A percentile compares a stretch with the other conserved stretches of the same genome.
Evolutionary conservation across 768 basidiomycete species (phyloP).

Genomic region (Russula abietina): DNA sequence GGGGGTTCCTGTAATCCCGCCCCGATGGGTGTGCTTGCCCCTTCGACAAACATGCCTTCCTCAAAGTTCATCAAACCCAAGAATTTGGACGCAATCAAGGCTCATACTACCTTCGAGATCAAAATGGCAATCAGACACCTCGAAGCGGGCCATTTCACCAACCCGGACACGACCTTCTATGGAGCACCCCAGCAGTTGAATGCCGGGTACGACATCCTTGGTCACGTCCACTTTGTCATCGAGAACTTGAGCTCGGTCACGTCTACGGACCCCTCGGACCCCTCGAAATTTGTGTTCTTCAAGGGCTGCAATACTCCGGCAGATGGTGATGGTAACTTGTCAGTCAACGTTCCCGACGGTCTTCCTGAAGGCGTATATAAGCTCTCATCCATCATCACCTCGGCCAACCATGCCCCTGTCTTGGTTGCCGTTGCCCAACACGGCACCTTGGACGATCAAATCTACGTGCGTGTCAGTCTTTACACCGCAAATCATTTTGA

Average conservation of each 20-base stretch:
- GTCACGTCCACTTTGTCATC: conserved; percentile 54
- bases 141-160: conserved; percentile 45
- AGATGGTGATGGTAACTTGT: conserved; percentile 41
- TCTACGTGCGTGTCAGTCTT: conserved; percentile 43
- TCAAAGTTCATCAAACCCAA: conserved; percentile 39
- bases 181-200: conserved; percentile 49
- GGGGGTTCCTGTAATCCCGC: conserved; percentile 37
- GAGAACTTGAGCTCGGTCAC: conserved; percentile 40
- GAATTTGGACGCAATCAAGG: conserved; percentile 38
- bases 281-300: conserved; percentile 57
- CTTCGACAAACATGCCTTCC: conserved; percentile 41
- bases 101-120: conserved; percentile 42
- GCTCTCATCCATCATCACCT: conserved; percentile 50
- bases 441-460: conserved; percentile 51
- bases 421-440: conserved; percentile 61
- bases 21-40: conserved; percentile 41
- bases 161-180: conserved; percentile 44
- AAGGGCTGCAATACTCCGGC: conserved; percentile 42
- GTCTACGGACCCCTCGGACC: conserved; percentile 42
- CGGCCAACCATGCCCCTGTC: conserved; percentile 54
- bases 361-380: conserved; percentile 55
- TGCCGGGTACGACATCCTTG: conserved; percentile 38
- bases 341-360: conserved; percentile 47
- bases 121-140: conserved; percentile 36
- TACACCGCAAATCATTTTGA: neutral